These are phyloP conservation scores for Poterioochromonas sp. DNA, from an alignment of 352 stramenopile species.

Conservation along the genomic window DNA sequence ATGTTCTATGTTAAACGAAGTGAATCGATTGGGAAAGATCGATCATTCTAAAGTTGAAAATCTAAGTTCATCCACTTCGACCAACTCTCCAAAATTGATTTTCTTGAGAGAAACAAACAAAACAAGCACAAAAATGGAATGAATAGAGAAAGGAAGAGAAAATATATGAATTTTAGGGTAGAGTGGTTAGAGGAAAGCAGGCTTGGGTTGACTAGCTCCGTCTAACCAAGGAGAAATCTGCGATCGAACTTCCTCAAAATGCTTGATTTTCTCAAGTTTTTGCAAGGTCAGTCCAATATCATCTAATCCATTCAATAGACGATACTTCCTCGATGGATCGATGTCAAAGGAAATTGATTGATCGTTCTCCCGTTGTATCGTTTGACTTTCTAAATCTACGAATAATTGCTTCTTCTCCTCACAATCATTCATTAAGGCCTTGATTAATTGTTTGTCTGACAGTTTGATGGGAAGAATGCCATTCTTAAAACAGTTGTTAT, in stretches of 20 bases:
- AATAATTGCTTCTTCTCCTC: conserved; percentile 52
- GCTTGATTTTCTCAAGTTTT: conserved; percentile 56
- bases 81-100: no score
- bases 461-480: conserved; percentile 64
- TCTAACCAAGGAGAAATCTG: conserved; percentile 62
- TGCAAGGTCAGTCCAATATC: conserved; percentile 67
- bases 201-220: conserved; percentile 46
- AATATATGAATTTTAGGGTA: no score
- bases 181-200: no score
- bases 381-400: conserved; percentile 59
- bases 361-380: conserved; percentile 53
- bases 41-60: no score
- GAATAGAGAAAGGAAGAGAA: no score
- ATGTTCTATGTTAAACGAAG: no score
- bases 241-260: conserved; percentile 54
- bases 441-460: conserved; percentile 50
- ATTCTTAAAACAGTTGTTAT: conserved; percentile 77
- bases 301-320: conserved; percentile 63
- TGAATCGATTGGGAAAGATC: no score
- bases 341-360: conserved; percentile 60
- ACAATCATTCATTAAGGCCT: conserved; percentile 54
- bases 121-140: no score
- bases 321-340: conserved; percentile 62
- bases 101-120: no score
- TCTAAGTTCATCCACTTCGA: no score